Conservation (phyloP, 768 basidiomycete species). For the Termitomyces sp. region DNA sequence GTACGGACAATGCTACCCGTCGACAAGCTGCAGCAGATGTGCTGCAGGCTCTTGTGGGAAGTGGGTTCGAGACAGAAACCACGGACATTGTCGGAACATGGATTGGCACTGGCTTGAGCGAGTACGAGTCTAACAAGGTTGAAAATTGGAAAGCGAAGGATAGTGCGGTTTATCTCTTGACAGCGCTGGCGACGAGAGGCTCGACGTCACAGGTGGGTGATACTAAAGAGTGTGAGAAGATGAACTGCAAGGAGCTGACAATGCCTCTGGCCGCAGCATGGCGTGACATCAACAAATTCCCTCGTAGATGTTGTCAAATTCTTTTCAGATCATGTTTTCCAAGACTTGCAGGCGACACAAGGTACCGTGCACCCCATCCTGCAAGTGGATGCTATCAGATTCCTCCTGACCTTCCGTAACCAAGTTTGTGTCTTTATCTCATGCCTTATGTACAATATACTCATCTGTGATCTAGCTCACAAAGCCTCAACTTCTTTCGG, state of each 20-base stretch:
- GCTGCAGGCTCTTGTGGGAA: constrained; percentile 81
- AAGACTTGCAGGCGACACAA: constrained; percentile 70
- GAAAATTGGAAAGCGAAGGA: constrained; percentile 89
- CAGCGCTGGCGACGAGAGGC: constrained; percentile 88
- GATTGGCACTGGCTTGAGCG: constrained; percentile 67
- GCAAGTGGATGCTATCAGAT: constrained; percentile 95
- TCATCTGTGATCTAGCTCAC: constrained; percentile 51
- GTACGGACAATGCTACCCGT: constrained; percentile 75
- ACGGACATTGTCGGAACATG: constrained; percentile 85
- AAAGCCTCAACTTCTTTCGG: constrained; percentile 88
- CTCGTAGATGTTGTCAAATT: constrained; percentile 93
- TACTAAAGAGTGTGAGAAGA: not conserved
- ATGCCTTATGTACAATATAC: not conserved
- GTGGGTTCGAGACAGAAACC: constrained; percentile 77
- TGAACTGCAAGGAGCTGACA: constrained; percentile 1
- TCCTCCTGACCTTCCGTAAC: constrained; percentile 92
- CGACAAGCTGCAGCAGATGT: constrained; percentile 94
- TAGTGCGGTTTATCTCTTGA: constrained; percentile 86
- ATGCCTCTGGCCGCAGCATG: constrained; percentile 49
- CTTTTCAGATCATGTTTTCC: constrained; percentile 87
- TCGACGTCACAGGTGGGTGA: constrained; percentile 70
- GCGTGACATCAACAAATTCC: constrained; percentile 89
- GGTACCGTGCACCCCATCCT: constrained; percentile 81
- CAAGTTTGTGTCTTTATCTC: constrained; percentile 48
- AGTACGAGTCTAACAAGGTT: constrained; percentile 57